Evolutionary conservation across 176 grass and related monocot species (phyloP), one percentile per base, ranked within the genome.

Genomic region (Themeda triandra): DNA sequence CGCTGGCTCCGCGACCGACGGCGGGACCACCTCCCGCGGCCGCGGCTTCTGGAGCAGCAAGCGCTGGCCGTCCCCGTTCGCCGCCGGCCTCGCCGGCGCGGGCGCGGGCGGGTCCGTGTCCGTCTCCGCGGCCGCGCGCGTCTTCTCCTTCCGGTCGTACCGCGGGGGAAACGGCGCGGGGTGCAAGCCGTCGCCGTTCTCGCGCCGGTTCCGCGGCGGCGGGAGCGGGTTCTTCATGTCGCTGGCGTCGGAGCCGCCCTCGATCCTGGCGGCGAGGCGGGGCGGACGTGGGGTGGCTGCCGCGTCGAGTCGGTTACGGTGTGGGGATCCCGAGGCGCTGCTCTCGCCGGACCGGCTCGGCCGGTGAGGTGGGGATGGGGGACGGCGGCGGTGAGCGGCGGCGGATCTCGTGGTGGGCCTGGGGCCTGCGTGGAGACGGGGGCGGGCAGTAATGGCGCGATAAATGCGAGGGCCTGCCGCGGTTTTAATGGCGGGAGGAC

Each of bases 11-110:
- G 92, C 31, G 39, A 86, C 73, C 58, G 89, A 5, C 3, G 86
- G 14, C 12, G 76, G 17, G 51, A 42, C 64, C 31, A 53, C 72
- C 4, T 68, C 25, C 11, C 54, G 79, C 14, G 46, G 86, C 28
- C 73, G 82, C 13, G 86, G 89, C 64, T 95, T 98, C 86, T 98
- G 96, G 96, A 98, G 96, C 89, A 98, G 96, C 89, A 98, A 98
- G 87, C 96, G 93, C 6, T 98, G 85, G 89, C 87, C 91, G 17
- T 98, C 96, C 29, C 96, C 96, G 1, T 98, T 95, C 88, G 79
- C 81, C 15, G 87, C 14, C 10, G 81, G 59, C 6, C 72, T 94
- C 88, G 79, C 81, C 19, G 77, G 28, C 4, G 81, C 45, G 1
- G 59, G 62, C 76, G 75, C 76, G 6, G 81, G 81, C 0, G 80